Evolutionary conservation across 768 basidiomycete genomes (phyloP).

Genomic region (Strobilomyces confusus): DNA sequence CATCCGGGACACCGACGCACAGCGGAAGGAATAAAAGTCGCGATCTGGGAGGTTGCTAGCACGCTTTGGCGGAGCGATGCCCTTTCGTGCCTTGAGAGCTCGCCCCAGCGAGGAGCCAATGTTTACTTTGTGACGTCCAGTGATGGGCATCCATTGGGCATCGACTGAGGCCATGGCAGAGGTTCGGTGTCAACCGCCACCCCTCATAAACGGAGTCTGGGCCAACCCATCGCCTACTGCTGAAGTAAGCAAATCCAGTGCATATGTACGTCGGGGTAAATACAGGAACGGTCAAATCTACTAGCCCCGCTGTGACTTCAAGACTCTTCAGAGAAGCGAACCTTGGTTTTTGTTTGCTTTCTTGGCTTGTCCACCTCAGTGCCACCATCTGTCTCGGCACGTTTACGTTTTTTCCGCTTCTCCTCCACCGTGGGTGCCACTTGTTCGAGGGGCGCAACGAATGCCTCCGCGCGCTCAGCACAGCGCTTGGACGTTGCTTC

Average conservation of each 20-base stretch:
- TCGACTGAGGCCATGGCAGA: constrained; percentile 43
- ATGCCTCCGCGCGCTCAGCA: constrained; percentile 82
- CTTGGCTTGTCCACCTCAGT: constrained; percentile 37
- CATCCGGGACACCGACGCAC: constrained; percentile 39
- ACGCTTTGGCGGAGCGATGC: constrained; percentile 40
- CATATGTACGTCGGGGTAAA: too few species aligned
- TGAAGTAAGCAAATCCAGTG: constrained; percentile 27
- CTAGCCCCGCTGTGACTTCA: constrained; percentile 2
- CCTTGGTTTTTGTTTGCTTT: constrained; percentile 32
- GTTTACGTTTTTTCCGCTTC: constrained; percentile 56
- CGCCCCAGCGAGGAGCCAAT: constrained; percentile 62
- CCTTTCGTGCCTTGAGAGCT: constrained; percentile 66
- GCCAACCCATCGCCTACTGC: constrained; percentile 11
- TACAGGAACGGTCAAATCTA: too few species aligned
- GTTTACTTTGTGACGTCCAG: constrained; percentile 55
- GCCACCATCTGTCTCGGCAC: constrained; percentile 39
- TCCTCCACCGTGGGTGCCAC: constrained; percentile 73
- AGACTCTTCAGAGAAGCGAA: constrained; percentile 16
- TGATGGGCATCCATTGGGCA: constrained; percentile 52
- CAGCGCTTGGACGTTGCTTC: constrained; percentile 66
- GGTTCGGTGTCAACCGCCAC: constrained; percentile 3
- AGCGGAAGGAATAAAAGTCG: constrained; percentile 76
- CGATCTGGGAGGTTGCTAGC: constrained; percentile 48
- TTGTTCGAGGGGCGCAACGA: constrained; percentile 81
- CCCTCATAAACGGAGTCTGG: constrained; percentile 18